These are phyloP conservation scores for Neurospora terricola DNA, from an alignment of 495 filamentous ascomycete genomes.

Conservation along the genomic window DNA sequence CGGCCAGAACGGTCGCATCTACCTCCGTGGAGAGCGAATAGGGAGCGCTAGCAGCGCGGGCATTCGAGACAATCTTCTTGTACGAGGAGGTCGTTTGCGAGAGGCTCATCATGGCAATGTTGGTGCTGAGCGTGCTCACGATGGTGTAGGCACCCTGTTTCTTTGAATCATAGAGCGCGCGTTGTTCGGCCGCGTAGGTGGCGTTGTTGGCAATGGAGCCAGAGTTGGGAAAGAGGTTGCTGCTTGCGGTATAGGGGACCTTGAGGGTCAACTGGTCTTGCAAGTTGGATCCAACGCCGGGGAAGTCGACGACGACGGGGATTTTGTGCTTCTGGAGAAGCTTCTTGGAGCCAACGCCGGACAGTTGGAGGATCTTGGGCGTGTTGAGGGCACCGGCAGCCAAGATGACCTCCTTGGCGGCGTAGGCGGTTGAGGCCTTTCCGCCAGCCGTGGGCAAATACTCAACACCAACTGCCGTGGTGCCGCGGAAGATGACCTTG, in stretches of 20 bases:
- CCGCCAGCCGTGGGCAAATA: conserved; percentile 15
- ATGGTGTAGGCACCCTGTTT: conserved; percentile 25
- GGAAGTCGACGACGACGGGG: conserved; percentile 57
- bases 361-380: conserved; percentile 55
- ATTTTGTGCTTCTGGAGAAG: conserved; percentile 59
- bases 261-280: conserved; percentile 35
- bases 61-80: conserved; percentile 20
- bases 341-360: conserved; percentile 59
- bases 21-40: conserved; percentile 24
- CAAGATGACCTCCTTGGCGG: conserved; percentile 44
- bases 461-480: conserved; percentile 21
- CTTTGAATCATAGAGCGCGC: conserved; percentile 28
- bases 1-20: conserved; percentile 27
- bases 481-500: conserved; percentile 34
- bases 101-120: conserved; percentile 25
- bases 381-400: conserved; percentile 48
- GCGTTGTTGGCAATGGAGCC: conserved; percentile 25
- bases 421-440: conserved; percentile 16
- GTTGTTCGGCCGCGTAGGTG: conserved; percentile 34
- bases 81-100: conserved; percentile 19
- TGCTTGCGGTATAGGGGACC: conserved; percentile 17
- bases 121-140: conserved; percentile 23
- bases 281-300: conserved; percentile 64
- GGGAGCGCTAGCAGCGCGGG: conserved; percentile 19
- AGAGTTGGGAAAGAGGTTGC: conserved; percentile 20